Evolutionary conservation across 2,329 filamentous ascomycete species (phyloP).

Genomic region (Sclerotinia sclerotiorum): DNA sequence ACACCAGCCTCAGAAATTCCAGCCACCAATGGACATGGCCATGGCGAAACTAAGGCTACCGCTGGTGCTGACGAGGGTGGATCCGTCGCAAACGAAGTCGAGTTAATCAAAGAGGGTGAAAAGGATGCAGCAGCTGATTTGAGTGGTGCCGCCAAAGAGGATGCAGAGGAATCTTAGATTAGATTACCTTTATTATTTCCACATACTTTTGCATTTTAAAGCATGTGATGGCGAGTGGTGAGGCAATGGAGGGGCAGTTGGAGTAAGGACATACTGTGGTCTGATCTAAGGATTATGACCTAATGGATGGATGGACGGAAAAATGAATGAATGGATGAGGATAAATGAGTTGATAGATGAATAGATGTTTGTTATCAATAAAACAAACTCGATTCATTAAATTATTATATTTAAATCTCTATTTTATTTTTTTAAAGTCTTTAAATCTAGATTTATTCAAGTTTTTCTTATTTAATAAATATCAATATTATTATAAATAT

Average conservation of each 20-base stretch:
- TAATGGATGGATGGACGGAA: not conserved
- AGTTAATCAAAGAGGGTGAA: slow-evolving; percentile 51
- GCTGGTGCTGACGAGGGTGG: slow-evolving; percentile 37
- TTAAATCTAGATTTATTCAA: not conserved
- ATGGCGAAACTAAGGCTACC: slow-evolving; percentile 50
- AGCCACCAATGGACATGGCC: slow-evolving; percentile 49
- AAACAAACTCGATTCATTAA: not conserved
- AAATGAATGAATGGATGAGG: not conserved
- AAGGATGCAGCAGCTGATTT: slow-evolving; percentile 60
- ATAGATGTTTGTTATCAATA: not conserved
- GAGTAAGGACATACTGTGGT: not conserved
- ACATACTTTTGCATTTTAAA: not conserved
- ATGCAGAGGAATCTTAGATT: slow-evolving; percentile 40
- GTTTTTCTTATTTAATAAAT: not conserved
- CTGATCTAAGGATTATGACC: not conserved
- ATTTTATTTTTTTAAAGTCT: not conserved
- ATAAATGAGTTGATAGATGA: not conserved
- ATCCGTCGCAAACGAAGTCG: slow-evolving; percentile 35
- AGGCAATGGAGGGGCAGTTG: not conserved
- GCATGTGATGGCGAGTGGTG: not conserved
- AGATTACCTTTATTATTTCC: not conserved
- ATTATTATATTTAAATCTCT: not conserved
- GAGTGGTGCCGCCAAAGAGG: slow-evolving; percentile 60
- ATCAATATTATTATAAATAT: not conserved
- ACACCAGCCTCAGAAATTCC: slow-evolving; percentile 44